A percentile compares a stretch with the other conserved stretches of the same genome.
Conservation (phyloP, 2,329 filamentous ascomycete species). For the Epichloe typhina region DNA sequence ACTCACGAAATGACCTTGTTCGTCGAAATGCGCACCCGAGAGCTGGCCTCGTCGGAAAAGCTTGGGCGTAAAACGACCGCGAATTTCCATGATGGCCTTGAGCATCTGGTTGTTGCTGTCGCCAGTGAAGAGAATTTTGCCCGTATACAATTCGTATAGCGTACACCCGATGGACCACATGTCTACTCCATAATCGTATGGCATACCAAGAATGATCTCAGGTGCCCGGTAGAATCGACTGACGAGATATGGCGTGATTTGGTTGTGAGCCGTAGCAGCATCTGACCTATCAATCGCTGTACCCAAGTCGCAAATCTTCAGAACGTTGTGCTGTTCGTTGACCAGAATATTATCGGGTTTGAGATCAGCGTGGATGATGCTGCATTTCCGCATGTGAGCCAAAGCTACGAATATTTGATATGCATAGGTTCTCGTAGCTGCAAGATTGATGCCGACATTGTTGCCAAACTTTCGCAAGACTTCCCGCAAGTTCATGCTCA, state of each 20-base stretch:
- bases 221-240: slow-evolving; percentile 96
- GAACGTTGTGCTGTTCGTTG: slow-evolving; percentile 66
- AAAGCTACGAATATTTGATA: slow-evolving; percentile 89
- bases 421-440: slow-evolving; percentile 77
- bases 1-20: slow-evolving; percentile 70
- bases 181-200: slow-evolving; percentile 87
- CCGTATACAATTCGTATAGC: slow-evolving; percentile 91
- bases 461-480: slow-evolving; percentile 92
- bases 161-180: slow-evolving; percentile 98
- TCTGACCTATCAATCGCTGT: slow-evolving; percentile 90
- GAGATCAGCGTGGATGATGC: slow-evolving; percentile 87
- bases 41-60: slow-evolving; percentile 73
- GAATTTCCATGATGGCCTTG: slow-evolving; percentile 86
- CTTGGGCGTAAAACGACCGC: slow-evolving; percentile 83
- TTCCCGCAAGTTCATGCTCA: slow-evolving; percentile 86
- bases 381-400: slow-evolving; percentile 77
- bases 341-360: slow-evolving; percentile 96
- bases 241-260: slow-evolving; percentile 88
- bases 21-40: slow-evolving; percentile 68
- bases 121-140: slow-evolving; percentile 92
- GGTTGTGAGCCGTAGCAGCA: slow-evolving; percentile 54
- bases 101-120: slow-evolving; percentile 98
- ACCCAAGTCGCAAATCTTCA: slow-evolving; percentile 94
- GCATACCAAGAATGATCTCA: slow-evolving; percentile 94
- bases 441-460: slow-evolving; percentile 81